phyloP scores from a whole-genome alignment of 805 yeast species.

The Ascoidea asiatica region DNA sequence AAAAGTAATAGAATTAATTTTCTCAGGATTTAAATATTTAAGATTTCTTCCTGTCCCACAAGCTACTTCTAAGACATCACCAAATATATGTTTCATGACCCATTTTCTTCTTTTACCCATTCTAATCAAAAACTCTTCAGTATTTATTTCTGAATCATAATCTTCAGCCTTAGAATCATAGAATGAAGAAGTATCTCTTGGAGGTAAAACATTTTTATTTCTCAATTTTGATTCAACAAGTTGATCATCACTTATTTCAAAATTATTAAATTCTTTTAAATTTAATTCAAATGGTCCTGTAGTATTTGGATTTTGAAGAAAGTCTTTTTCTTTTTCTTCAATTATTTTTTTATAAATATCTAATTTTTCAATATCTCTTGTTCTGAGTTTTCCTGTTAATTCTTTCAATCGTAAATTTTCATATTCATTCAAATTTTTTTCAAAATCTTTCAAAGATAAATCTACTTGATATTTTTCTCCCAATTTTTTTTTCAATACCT shows the following conservation, averaged over 20 bases:
- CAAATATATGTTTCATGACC: constrained; percentile 64
- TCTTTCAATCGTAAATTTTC: constrained; percentile 51
- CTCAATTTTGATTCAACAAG: constrained; percentile 7
- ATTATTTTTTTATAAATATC: constrained; percentile 44
- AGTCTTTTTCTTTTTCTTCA: constrained; percentile 17
- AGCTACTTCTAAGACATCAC: constrained; percentile 89
- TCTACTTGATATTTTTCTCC: constrained; percentile 14
- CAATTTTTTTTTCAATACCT: constrained; percentile 14
- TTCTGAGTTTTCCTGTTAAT: constrained; percentile 43
- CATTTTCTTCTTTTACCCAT: constrained; percentile 57
- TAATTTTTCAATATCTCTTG: constrained; percentile 48
- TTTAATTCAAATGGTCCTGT: too few species aligned
- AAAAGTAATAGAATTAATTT: constrained; percentile 64
- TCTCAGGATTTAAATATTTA: constrained; percentile 48
- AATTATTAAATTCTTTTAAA: constrained; percentile 6
- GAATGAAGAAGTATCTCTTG: constrained; percentile 71
- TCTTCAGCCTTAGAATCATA: constrained; percentile 67
- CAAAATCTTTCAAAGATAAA: constrained; percentile 14
- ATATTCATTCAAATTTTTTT: constrained; percentile 37
- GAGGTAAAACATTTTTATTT: constrained; percentile 32
- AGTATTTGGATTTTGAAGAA: constrained; percentile 13
- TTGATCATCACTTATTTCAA: constrained; percentile 8
- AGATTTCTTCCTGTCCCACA: constrained; percentile 95
- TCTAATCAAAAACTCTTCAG: constrained; percentile 30
- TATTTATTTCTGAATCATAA: constrained; percentile 67